These are phyloP conservation scores for Amylocarpus encephaloides DNA, from an alignment of 2,329 filamentous ascomycete genomes.

Conservation along the genomic window DNA sequence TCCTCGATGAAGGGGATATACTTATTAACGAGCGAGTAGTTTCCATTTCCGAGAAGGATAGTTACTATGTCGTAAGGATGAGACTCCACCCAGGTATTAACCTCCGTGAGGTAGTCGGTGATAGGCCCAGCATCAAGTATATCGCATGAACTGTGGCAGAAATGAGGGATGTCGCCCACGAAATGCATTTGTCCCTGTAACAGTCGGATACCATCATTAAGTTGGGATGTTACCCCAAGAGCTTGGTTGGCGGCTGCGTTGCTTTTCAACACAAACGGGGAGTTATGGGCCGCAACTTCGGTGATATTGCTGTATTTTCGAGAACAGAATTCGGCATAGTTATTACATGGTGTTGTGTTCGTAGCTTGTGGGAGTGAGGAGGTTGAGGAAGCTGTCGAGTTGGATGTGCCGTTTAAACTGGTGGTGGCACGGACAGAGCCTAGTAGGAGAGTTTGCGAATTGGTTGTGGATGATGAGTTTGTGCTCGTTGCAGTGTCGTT, in stretches of 20 bases:
- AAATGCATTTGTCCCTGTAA: conserved; percentile 59
- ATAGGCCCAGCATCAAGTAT: conserved; percentile 77
- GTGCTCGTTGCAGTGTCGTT: conserved; percentile 28
- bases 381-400: conserved; percentile 40
- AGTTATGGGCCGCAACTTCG: conserved; percentile 73
- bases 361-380: conserved; percentile 38
- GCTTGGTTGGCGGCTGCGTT: conserved; percentile 73
- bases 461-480: conserved; percentile 23
- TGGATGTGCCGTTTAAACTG: conserved; percentile 41
- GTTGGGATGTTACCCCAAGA: conserved; percentile 59
- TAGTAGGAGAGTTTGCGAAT: conserved; percentile 35
- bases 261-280: conserved; percentile 63
- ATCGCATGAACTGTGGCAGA: conserved; percentile 81
- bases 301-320: conserved; percentile 79
- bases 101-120: conserved; percentile 61
- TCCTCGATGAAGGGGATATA: conserved; percentile 65
- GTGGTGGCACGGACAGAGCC: conserved; percentile 26
- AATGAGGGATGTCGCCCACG: conserved; percentile 57
- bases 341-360: conserved; percentile 77
- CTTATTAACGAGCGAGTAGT: conserved; percentile 56
- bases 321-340: conserved; percentile 67
- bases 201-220: conserved; percentile 69
- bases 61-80: conserved; percentile 87
- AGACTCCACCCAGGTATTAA: conserved; percentile 63
- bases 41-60: conserved; percentile 77